phyloP scores from a whole-genome alignment of 345 rosid genomes.

The Passiflora organensis region DNA sequence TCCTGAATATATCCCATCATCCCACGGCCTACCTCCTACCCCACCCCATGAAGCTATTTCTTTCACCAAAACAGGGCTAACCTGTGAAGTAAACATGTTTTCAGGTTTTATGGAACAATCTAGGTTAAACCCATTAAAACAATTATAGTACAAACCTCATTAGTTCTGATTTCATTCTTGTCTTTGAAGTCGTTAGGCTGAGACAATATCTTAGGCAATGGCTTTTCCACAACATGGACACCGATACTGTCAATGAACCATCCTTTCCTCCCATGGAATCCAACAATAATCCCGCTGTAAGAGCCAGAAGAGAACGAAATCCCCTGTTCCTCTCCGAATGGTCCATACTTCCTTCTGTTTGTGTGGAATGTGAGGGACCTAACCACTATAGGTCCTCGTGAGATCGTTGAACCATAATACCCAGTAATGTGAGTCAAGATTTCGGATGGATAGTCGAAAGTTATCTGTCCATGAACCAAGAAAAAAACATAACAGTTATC shows the following conservation, averaged over 20 bases:
- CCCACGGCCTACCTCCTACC: conserved; percentile 21
- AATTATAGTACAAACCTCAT: conserved; percentile 1
- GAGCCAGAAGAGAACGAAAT: conserved; percentile 18
- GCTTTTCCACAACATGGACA: conserved; percentile 19
- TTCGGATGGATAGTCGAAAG: conserved; percentile 25
- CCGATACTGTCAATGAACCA: conserved; percentile 24
- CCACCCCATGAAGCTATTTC: conserved; percentile 25
- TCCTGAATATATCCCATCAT: conserved; percentile 18
- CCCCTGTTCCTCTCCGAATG: conserved; percentile 31
- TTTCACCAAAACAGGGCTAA: conserved; percentile 4
- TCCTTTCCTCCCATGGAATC: conserved; percentile 26
- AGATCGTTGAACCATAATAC: conserved; percentile 21
- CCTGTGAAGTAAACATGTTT: neutral
- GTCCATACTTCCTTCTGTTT: conserved; percentile 24
- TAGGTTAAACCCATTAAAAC: no score
- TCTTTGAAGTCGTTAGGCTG: neutral
- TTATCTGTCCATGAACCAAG: conserved; percentile 10
- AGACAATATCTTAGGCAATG: neutral
- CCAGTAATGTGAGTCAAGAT: conserved; percentile 23
- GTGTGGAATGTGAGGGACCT: conserved; percentile 24
- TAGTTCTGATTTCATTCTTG: neutral
- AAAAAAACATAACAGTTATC: no score
- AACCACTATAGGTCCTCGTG: conserved; percentile 14
- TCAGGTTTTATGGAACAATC: no score
- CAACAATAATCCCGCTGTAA: conserved; percentile 14